These are phyloP conservation scores for Paecilomyces variotii DNA, from an alignment of 2,329 filamentous ascomycete genomes.

Conservation along the genomic window DNA sequence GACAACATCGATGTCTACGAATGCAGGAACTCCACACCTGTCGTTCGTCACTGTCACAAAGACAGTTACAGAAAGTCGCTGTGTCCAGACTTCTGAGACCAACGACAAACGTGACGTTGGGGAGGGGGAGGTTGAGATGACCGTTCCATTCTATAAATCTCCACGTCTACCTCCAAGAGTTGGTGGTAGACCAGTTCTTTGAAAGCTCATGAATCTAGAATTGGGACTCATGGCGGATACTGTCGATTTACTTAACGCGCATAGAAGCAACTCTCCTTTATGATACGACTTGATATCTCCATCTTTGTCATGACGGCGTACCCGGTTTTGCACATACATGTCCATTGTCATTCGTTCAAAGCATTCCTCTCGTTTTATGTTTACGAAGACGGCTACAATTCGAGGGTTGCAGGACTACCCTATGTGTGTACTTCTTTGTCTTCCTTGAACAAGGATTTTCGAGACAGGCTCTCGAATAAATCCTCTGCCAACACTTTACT, in stretches of 20 bases:
- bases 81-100: not conserved
- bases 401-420: not conserved
- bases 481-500: not conserved
- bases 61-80: not conserved
- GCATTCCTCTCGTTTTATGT: not conserved
- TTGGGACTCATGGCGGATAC: not conserved
- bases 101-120: not conserved
- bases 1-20: slow-evolving; percentile 3
- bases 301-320: not conserved
- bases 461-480: not conserved
- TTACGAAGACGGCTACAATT: not conserved
- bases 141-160: not conserved
- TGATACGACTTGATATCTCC: not conserved
- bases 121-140: not conserved
- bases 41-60: not conserved
- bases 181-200: not conserved
- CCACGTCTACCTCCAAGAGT: not conserved
- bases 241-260: not conserved
- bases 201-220: not conserved
- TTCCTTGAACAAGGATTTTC: not conserved
- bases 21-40: not conserved
- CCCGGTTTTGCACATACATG: not conserved
- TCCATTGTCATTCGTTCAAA: not conserved
- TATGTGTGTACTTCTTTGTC: not conserved
- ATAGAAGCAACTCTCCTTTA: not conserved